Percentiles rank a stretch among this genome's conserved stretches.
Evolutionary conservation across 1,139 yeast genomes (phyloP).

Genomic region (Yamadazyma diospyri): DNA sequence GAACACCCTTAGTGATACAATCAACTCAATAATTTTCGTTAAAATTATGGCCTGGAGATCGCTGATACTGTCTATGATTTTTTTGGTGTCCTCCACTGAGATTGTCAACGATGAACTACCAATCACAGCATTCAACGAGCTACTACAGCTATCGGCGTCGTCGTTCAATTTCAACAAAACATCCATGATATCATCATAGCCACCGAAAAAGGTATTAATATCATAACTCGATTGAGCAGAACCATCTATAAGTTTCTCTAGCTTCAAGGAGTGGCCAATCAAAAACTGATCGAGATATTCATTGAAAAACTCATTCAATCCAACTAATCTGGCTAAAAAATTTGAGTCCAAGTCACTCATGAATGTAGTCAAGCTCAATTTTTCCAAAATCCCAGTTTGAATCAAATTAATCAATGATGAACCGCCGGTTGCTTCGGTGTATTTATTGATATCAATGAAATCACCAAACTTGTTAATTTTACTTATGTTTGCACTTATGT

Average conservation of each 20-base stretch:
- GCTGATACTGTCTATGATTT: conserved; percentile 17
- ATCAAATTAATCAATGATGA: conserved; percentile 12
- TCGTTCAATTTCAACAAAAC: neutral
- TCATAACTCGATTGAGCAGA: conserved; percentile 18
- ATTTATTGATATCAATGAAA: conserved; percentile 12
- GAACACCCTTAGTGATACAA: conserved; percentile 32
- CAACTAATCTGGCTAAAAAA: neutral
- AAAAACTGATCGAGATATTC: conserved; percentile 24
- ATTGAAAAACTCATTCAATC: conserved; percentile 10
- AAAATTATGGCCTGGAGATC: conserved; percentile 24
- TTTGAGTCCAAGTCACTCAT: conserved; percentile 9
- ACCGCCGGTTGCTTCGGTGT: conserved; percentile 7
- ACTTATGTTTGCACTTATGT: too few species aligned
- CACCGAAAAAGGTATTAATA: conserved; percentile 17
- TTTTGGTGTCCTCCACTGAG: conserved; percentile 8
- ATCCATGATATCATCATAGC: neutral
- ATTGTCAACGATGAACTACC: conserved; percentile 13
- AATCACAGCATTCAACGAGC: conserved; percentile 8
- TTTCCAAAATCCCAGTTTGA: conserved; percentile 14
- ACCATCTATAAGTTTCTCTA: conserved; percentile 28
- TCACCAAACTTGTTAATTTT: conserved; percentile 28
- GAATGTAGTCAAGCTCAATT: conserved; percentile 19
- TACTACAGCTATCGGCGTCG: neutral
- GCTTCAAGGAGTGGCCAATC: conserved; percentile 30
- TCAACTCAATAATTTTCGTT: conserved; percentile 28